Base-by-base conservation (phyloP, 805 yeast species). In the Teunomyces aglyptinius region DNA sequence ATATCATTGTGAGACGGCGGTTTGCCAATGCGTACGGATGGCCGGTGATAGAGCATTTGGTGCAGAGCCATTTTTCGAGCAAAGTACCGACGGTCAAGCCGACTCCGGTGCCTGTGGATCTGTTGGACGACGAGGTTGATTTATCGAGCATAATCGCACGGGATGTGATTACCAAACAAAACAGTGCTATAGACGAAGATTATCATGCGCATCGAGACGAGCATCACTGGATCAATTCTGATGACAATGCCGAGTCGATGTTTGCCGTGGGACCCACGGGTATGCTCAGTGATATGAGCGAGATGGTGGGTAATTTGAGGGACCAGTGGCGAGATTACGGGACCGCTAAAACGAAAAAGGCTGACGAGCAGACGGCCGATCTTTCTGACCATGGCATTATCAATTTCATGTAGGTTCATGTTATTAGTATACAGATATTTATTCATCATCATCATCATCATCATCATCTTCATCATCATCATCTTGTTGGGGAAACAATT, bases 11-110 rank as follows among this genome's bases (percentile, higher is more conserved):
- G 1, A 73, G 99, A 51, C 75, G 99, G 54, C 70, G 88, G 50
- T 94, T 88, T 71, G 85, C 95, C 5, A 92, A 92, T 66, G 94
- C 97, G 0, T 91, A 85, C 66, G 99, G 99, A 1, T 89, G 97
- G 94, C 89, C 87, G 1, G 96, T 89, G 0, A 75, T 92, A n/a
- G 85, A 84, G 38, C 96, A 92, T 63, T 57, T 91, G 53, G 87
- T 86, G 1, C 71, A 78, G 12, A 77, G 80, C 45, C 94, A 87
- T 67, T 87, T 87, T 61, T 58, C 44, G 1, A 48, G 38, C 7
- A 54, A 48, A 6, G 50, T 44, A 2, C 53, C 46, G 42, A 27
- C 56, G 54, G 49, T n/a, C 13, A 41, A 28, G 5, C n/a, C 18
- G 3, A 13, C 22, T n/a, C 6, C 34, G 6, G 40, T 40, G 18